These are phyloP conservation scores for Elsinoe necatrix DNA, from an alignment of 2,329 filamentous ascomycete species.

Conservation along the genomic window DNA sequence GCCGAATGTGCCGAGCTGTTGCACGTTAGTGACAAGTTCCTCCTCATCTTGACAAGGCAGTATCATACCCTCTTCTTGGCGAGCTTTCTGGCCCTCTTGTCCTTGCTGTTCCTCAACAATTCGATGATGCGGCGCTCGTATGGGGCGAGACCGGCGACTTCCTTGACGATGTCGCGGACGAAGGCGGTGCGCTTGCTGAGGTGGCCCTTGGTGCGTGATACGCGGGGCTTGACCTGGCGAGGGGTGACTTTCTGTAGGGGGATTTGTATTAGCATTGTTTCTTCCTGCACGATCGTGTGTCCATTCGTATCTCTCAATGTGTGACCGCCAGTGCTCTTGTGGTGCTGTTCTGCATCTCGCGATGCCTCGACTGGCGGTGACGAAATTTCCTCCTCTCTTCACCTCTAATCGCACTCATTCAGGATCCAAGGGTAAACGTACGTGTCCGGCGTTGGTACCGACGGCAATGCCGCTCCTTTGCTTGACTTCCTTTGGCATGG, in stretches of 20 bases:
- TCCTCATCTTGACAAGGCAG: not conserved
- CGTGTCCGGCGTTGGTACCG: constrained; percentile 58
- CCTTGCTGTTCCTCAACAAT: constrained; percentile 97
- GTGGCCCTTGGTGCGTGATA: constrained; percentile 78
- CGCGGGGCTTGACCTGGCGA: constrained; percentile 41
- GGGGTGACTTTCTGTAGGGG: constrained; percentile 42
- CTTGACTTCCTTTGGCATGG: constrained; percentile 48
- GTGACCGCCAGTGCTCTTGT: not conserved
- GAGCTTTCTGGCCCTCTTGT: constrained; percentile 98
- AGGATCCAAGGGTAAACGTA: constrained; percentile 40
- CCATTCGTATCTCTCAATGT: not conserved
- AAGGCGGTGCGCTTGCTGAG: constrained; percentile 95
- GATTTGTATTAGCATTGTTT: constrained; percentile 18
- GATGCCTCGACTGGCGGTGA: not conserved
- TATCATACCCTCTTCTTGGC: constrained; percentile 92
- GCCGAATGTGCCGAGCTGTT: constrained; percentile 90
- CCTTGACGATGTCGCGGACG: constrained; percentile 94
- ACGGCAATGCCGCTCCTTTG: constrained; percentile 48
- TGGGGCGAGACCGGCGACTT: constrained; percentile 64
- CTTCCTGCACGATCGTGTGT: not conserved
- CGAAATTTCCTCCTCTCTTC: constrained; percentile 21
- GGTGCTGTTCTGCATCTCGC: not conserved
- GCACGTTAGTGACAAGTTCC: constrained; percentile 20
- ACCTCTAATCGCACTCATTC: constrained; percentile 22
- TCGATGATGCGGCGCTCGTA: constrained; percentile 98